Evolutionary conservation across 257 asterid genomes (phyloP).

Genomic region (Lantana camara): DNA sequence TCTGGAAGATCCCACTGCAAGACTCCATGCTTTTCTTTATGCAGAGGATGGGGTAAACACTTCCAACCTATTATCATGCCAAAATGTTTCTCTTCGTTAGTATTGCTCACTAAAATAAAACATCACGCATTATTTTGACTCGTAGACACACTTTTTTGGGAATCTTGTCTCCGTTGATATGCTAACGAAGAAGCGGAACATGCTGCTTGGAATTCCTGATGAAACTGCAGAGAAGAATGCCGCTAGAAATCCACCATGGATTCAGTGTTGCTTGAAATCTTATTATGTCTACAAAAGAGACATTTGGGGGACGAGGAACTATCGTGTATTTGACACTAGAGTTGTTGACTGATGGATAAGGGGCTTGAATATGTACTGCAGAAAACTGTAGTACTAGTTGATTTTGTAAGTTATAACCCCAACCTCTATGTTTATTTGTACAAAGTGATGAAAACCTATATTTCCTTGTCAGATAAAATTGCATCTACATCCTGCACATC

Average conservation of each 20-base stretch:
- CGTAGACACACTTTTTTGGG: constrained; percentile 59
- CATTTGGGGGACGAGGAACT: constrained; percentile 67
- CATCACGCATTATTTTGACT: constrained; percentile 12
- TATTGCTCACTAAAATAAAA: not conserved
- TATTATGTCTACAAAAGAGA: constrained; percentile 50
- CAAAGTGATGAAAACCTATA: constrained; percentile 2
- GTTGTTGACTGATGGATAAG: constrained; percentile 36
- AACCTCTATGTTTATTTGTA: constrained; percentile 25
- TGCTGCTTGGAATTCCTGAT: constrained; percentile 57
- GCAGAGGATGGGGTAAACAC: constrained; percentile 76
- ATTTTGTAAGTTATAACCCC: too few relatives aligned
- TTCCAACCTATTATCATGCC: not conserved
- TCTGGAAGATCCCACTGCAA: constrained; percentile 90
- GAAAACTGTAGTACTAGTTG: too few relatives aligned
- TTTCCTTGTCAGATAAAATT: constrained; percentile 4
- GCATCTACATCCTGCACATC: constrained; percentile 18
- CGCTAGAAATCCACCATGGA: constrained; percentile 74
- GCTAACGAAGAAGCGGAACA: constrained; percentile 45
- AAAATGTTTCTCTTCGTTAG: not conserved
- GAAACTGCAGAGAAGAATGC: constrained; percentile 19
- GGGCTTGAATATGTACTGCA: too few relatives aligned
- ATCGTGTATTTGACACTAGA: constrained; percentile 55
- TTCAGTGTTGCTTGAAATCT: constrained; percentile 67
- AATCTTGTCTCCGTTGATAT: constrained; percentile 37
- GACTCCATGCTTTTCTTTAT: constrained; percentile 73